These are phyloP conservation scores for Hymenotorrendiella dingleyae DNA, from an alignment of 2,329 filamentous ascomycete species.

Conservation along the genomic window DNA sequence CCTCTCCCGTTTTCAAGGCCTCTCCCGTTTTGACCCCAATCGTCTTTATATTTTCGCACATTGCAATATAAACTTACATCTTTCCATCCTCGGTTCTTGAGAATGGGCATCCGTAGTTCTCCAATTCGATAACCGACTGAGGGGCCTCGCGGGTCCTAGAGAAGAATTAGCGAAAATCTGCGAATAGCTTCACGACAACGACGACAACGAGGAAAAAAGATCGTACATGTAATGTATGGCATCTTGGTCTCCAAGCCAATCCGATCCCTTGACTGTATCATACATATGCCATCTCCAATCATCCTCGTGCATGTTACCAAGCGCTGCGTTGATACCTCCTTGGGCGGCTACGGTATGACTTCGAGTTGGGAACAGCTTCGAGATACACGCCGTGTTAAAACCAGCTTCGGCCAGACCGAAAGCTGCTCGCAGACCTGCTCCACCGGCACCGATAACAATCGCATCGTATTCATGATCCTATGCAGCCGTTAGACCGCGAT, in stretches of 20 bases:
- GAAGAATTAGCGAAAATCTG: too few species aligned
- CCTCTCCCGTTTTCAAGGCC: too few species aligned
- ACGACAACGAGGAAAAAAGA: too few species aligned
- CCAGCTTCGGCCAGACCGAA: constrained; percentile 83
- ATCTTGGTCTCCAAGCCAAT: constrained; percentile 96
- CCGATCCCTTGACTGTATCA: constrained; percentile 94
- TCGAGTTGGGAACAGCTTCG: constrained; percentile 65
- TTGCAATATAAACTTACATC: constrained; percentile 57
- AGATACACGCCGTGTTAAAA: constrained; percentile 85
- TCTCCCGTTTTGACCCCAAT: too few species aligned
- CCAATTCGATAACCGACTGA: constrained; percentile 85
- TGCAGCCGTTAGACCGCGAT: constrained; percentile 14
- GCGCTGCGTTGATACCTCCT: constrained; percentile 81
- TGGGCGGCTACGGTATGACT: constrained; percentile 77
- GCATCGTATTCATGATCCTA: constrained; percentile 99
- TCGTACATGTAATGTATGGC: constrained; percentile 99
- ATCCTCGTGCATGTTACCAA: constrained; percentile 96
- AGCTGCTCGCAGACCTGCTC: constrained; percentile 73
- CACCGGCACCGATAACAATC: constrained; percentile 82
- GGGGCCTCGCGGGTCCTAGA: constrained; percentile 92
- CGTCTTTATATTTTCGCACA: too few species aligned
- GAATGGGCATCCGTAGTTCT: constrained; percentile 97
- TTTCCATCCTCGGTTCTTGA: constrained; percentile 92
- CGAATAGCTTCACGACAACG: too few species aligned
- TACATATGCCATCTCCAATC: constrained; percentile 99